phyloP scores from a whole-genome alignment of 208 protist genomes.

The Blechomonas ayalai region DNA sequence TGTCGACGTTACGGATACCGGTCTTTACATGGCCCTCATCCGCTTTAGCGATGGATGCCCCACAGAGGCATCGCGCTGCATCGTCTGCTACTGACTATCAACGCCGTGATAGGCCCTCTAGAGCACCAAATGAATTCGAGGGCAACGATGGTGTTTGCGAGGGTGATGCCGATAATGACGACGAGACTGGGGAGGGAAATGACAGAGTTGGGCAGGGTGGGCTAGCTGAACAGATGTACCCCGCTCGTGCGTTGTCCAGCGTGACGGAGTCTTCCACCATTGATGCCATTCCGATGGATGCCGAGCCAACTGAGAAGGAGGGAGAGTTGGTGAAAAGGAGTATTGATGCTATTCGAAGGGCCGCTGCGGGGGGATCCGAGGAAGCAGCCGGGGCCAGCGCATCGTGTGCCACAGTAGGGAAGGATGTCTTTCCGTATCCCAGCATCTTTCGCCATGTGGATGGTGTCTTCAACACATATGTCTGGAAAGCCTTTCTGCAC shows the following conservation, averaged over 20 bases:
- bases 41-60: neutral
- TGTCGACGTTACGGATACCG: constrained; percentile 11
- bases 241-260: constrained; percentile 14
- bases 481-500: constrained; percentile 61
- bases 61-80: neutral
- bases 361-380: neutral
- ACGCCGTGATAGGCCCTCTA: neutral
- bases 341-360: neutral
- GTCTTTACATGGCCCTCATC: constrained; percentile 8
- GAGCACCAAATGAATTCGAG: neutral
- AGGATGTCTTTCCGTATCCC: constrained; percentile 51
- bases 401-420: too few relatives aligned
- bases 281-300: constrained; percentile 32
- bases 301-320: constrained; percentile 22
- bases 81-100: neutral
- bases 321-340: constrained; percentile 14
- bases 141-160: constrained; percentile 13
- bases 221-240: constrained; percentile 24
- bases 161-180: constrained; percentile 5
- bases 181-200: neutral
- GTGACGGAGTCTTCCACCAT: constrained; percentile 8
- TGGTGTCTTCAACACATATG: constrained; percentile 66
- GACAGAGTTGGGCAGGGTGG: neutral
- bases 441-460: constrained; percentile 85
- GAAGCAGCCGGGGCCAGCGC: neutral